These are phyloP conservation scores for Plantago coronopus DNA, from an alignment of 305 asterid species.

Conservation along the genomic window DNA sequence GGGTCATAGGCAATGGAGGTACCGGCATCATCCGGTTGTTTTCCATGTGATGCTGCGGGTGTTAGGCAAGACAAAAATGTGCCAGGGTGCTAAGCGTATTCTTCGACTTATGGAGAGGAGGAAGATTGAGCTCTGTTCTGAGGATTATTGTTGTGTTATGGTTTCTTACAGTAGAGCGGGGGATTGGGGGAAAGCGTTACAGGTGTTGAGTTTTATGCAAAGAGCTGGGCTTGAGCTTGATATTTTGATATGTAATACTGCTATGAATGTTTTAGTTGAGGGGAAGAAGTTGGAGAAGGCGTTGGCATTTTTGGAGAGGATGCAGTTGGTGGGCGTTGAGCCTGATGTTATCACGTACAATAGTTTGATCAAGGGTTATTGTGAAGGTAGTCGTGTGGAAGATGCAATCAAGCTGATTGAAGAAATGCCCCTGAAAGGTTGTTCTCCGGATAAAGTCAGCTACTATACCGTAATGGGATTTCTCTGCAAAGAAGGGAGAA, in stretches of 20 bases:
- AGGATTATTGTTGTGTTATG: slow-evolving; percentile 84
- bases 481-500: slow-evolving; percentile 58
- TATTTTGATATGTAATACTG: slow-evolving; percentile 62
- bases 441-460: slow-evolving; percentile 78
- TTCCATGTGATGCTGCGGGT: slow-evolving; percentile 72
- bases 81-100: slow-evolving; percentile 89
- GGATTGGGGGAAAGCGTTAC: slow-evolving; percentile 73
- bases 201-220: slow-evolving; percentile 67
- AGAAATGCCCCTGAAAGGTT: slow-evolving; percentile 66
- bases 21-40: slow-evolving; percentile 62
- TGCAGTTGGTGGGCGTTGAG: slow-evolving; percentile 66
- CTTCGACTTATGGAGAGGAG: slow-evolving; percentile 66
- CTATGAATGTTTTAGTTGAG: slow-evolving; percentile 77
- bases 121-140: slow-evolving; percentile 53
- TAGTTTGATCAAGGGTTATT: slow-evolving; percentile 82
- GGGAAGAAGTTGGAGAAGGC: slow-evolving; percentile 70
- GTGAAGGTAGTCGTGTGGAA: slow-evolving; percentile 55
- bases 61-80: slow-evolving; percentile 76
- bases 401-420: slow-evolving; percentile 60
- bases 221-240: slow-evolving; percentile 70
- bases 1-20: slow-evolving; percentile 95
- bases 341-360: slow-evolving; percentile 70
- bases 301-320: slow-evolving; percentile 61
- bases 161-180: slow-evolving; percentile 92
- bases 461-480: slow-evolving; percentile 63